phyloP scores from a whole-genome alignment of 2,329 filamentous ascomycete species.

The Fusarium circinatum region DNA sequence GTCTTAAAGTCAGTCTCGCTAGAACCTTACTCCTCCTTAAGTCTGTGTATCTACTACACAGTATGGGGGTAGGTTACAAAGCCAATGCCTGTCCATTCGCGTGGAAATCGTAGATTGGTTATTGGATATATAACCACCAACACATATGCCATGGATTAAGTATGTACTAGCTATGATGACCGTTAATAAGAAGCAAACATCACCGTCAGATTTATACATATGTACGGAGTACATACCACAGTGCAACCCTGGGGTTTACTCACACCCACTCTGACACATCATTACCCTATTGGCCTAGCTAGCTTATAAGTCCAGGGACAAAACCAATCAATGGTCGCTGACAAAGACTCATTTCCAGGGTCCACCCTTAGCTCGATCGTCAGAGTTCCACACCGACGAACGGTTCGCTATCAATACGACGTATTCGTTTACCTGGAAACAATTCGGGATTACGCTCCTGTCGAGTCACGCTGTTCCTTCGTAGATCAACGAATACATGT shows the following conservation, averaged over 20 bases:
- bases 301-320: slow-evolving; percentile 24
- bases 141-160: background rate
- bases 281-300: slow-evolving; percentile 23
- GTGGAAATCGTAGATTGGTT: background rate
- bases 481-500: slow-evolving; percentile 10
- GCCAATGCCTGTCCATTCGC: background rate
- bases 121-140: background rate
- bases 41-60: slow-evolving; percentile 6
- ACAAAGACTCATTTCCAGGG: slow-evolving; percentile 23
- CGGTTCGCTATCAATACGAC: slow-evolving; percentile 28
- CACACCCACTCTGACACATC: slow-evolving; percentile 1
- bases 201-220: background rate
- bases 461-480: background rate
- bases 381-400: slow-evolving; percentile 18
- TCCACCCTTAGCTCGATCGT: slow-evolving; percentile 32
- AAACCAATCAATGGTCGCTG: slow-evolving; percentile 18
- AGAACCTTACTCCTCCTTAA: background rate
- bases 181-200: background rate
- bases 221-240: no score
- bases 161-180: background rate
- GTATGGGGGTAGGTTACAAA: slow-evolving; percentile 1
- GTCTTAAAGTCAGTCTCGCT: slow-evolving; percentile 5
- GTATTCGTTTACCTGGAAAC: slow-evolving; percentile 39
- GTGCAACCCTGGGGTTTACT: slow-evolving; percentile 13
- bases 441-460: slow-evolving; percentile 1